Conservation (phyloP, 2,329 filamentous ascomycete genomes). For the Ceratocystis ficicola region DNA sequence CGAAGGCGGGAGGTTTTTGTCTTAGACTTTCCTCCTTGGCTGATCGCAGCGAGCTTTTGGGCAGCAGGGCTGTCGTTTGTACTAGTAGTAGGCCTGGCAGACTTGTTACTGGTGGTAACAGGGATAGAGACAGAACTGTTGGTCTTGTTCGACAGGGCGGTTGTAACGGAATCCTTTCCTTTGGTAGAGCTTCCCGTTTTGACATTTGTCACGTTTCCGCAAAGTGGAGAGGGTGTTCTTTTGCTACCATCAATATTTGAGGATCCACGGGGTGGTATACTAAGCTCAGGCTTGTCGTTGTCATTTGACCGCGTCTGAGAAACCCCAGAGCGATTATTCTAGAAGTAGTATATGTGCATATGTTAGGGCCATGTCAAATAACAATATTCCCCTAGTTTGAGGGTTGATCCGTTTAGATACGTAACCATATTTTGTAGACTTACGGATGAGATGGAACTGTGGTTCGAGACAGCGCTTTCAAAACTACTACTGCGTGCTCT, state of each 20-base stretch:
- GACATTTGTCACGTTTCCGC: conserved; percentile 55
- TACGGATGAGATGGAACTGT: conserved; percentile 52
- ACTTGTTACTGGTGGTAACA: background rate
- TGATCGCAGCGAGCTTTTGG: conserved; percentile 76
- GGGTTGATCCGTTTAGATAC: background rate
- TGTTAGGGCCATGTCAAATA: background rate
- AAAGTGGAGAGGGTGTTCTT: conserved; percentile 62
- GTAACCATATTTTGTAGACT: conserved; percentile 30
- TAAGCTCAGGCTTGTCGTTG: conserved; percentile 18
- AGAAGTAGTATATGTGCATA: background rate
- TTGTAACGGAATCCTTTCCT: conserved; percentile 22
- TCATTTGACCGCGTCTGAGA: conserved; percentile 7
- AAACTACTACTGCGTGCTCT: conserved; percentile 46
- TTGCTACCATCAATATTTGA: conserved; percentile 46
- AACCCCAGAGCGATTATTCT: background rate
- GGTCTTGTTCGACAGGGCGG: conserved; percentile 29
- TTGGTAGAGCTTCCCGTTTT: conserved; percentile 35
- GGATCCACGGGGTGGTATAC: conserved; percentile 21
- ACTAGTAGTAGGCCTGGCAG: conserved; percentile 22
- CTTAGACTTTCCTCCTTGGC: conserved; percentile 62
- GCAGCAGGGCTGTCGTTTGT: conserved; percentile 55
- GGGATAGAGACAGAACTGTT: conserved; percentile 1
- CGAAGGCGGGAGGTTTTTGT: conserved; percentile 78
- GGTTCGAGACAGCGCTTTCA: conserved; percentile 50
- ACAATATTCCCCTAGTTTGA: background rate